Percentiles rank a stretch among this genome's conserved stretches.
Evolutionary conservation across 2,329 filamentous ascomycete genomes (phyloP).

Genomic region (Colletotrichum sp.): DNA sequence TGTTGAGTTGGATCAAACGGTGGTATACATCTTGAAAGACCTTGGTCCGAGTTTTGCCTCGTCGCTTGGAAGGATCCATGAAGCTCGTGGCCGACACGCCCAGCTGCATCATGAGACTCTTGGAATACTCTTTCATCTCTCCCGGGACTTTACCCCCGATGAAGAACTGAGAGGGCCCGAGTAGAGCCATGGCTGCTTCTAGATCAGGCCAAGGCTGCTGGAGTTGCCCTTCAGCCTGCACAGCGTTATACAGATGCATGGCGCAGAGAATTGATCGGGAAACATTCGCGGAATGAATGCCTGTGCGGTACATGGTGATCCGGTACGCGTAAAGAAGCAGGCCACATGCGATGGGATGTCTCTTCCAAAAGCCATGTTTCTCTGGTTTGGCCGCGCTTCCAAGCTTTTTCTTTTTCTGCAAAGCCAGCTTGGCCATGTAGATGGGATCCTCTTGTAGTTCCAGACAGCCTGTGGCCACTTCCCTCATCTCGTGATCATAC

Average conservation of each 20-base stretch:
- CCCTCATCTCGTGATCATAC: background rate
- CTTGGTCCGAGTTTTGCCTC: constrained; percentile 1
- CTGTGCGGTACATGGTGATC: constrained; percentile 31
- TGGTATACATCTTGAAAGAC: constrained; percentile 24
- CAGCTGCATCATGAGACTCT: constrained; percentile 41
- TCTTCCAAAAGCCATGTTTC: background rate
- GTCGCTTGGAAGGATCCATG: constrained; percentile 22
- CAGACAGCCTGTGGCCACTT: background rate
- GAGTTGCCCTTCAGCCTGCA: constrained; percentile 32
- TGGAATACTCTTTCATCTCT: constrained; percentile 11
- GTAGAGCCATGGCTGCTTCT: constrained; percentile 32
- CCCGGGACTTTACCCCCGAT: constrained; percentile 29
- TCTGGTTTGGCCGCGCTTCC: background rate
- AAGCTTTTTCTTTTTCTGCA: background rate
- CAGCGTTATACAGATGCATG: constrained; percentile 47
- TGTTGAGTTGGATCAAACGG: constrained; percentile 32
- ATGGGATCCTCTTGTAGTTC: background rate
- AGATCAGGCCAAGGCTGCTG: constrained; percentile 42
- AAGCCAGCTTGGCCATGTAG: background rate
- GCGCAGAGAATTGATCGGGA: constrained; percentile 43
- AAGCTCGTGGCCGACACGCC: constrained; percentile 36
- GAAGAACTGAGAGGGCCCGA: constrained; percentile 38
- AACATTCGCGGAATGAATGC: constrained; percentile 36
- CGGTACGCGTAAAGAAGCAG: constrained; percentile 40
- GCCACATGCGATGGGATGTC: background rate